phyloP scores from a whole-genome alignment of 176 grass and related monocot genomes.

The Hordeum marinum region DNA sequence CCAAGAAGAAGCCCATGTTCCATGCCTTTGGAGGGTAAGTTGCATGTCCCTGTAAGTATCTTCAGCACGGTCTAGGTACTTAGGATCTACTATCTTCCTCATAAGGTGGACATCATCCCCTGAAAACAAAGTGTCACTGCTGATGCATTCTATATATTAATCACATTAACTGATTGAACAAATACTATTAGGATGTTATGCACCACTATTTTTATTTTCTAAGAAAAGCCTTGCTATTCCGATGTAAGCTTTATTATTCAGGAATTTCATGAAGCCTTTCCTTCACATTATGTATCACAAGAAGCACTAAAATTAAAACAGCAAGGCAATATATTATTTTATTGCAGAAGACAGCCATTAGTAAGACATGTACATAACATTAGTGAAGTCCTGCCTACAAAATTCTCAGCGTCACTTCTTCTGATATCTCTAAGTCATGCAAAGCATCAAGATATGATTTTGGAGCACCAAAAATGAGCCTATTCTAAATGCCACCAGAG shows the following conservation, averaged over 20 bases:
- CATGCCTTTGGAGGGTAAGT: slow-evolving; percentile 66
- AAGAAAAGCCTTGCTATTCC: background rate
- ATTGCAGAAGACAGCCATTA: background rate
- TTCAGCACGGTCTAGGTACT: slow-evolving; percentile 48
- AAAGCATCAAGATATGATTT: background rate
- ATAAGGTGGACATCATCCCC: slow-evolving; percentile 53
- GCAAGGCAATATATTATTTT: background rate
- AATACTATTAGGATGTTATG: background rate
- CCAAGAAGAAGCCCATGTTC: slow-evolving; percentile 66
- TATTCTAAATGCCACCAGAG: background rate
- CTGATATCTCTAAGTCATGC: background rate
- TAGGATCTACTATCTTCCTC: slow-evolving; percentile 61
- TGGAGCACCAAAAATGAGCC: background rate
- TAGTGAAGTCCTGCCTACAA: background rate
- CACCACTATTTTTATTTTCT: background rate
- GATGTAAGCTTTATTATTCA: background rate
- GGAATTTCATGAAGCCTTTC: background rate
- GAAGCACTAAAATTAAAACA: background rate
- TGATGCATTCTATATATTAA: background rate
- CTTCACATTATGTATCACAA: background rate
- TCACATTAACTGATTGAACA: background rate
- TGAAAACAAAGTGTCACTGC: slow-evolving; percentile 10
- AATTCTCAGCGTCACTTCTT: background rate
- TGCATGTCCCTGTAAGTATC: slow-evolving; percentile 63
- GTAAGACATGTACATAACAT: background rate